Base-by-base conservation (phyloP, 2,329 filamentous ascomycete species). In the Diaporthe velutina region DNA sequence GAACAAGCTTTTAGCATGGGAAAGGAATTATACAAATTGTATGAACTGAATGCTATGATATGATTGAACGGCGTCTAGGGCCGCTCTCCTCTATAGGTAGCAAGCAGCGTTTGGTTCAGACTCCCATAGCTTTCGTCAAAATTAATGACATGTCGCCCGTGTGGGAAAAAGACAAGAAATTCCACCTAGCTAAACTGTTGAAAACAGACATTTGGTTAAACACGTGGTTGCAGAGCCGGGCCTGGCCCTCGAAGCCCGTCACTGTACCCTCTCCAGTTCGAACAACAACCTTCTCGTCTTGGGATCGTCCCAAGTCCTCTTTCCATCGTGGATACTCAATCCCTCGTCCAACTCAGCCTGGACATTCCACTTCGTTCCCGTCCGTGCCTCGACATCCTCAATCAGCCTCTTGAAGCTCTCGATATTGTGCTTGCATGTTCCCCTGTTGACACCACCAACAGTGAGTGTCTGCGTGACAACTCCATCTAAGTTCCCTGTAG, bases 391-490 rank as follows among this genome's bases (percentile, higher is more conserved):
- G 5, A 79, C 76, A 28, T 77, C 75, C 28, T 61, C 71, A 10
- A 78, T 61, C n/a, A n/a, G n/a, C n/a, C n/a, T n/a, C n/a, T n/a
- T n/a, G n/a, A n/a, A n/a, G 17, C 79, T 83, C 64, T 80, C 78
- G 0, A 78, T 75, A 52, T 83, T 81, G 52, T 86, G 84, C 57
- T 80, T 81, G 75, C 79, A 85, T 9, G 78, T 79, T 15, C 42
- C 58, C 58, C 68, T 76, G 12, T 76, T 75, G 33, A 54, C 73
- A 7, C 71, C 70, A 15, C 73, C 68, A 12, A 68, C 54, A 38
- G 17, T 61, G 28, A 74, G 55, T 25, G 73, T 74, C 42, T 55
- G 45, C 0, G 75, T 67, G 52, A 52, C 71, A 17, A 61, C 58
- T 0, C 74, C 73, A 22, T 77, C 76, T 15, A 78, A n/a, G 58